Conservation (phyloP, 2,329 filamentous ascomycete genomes). For the Grosmannia clavigera region DNA sequence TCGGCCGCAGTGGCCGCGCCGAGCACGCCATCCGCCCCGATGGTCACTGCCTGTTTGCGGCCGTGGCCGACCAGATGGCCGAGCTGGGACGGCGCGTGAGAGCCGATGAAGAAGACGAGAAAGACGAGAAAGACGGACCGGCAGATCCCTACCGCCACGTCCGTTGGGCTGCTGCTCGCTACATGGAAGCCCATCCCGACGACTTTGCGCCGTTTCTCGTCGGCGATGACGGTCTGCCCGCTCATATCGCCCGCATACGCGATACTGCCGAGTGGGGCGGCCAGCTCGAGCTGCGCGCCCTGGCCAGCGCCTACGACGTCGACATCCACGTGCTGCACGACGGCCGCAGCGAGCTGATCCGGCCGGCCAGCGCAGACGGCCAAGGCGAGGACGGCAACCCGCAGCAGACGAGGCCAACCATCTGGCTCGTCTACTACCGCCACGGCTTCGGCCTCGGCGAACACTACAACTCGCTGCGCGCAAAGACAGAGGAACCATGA, state of each 20-base stretch:
- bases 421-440: conserved; percentile 92
- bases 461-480: conserved; percentile 85
- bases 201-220: conserved; percentile 66
- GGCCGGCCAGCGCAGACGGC: conserved; percentile 29
- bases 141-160: conserved; percentile 27
- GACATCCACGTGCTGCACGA: conserved; percentile 80
- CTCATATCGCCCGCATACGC: conserved; percentile 63
- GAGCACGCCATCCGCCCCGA: conserved; percentile 79
- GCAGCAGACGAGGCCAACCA: conserved; percentile 30
- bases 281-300: conserved; percentile 75
- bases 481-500: conserved; percentile 13
- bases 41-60: conserved; percentile 89
- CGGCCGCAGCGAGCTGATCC: conserved; percentile 66
- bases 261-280: conserved; percentile 95
- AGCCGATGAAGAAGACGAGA: not conserved
- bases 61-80: conserved; percentile 72
- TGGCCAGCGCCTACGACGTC: conserved; percentile 69
- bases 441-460: conserved; percentile 91
- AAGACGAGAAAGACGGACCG: conserved; percentile 5
- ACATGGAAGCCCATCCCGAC: conserved; percentile 60
- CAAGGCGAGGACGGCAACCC: conserved; percentile 6
- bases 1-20: conserved; percentile 49
- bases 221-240: conserved; percentile 35
- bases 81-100: conserved; percentile 34
- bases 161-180: conserved; percentile 59